phyloP scores from a whole-genome alignment of 2,329 filamentous ascomycete species.

The Malbranchea zuffiana region DNA sequence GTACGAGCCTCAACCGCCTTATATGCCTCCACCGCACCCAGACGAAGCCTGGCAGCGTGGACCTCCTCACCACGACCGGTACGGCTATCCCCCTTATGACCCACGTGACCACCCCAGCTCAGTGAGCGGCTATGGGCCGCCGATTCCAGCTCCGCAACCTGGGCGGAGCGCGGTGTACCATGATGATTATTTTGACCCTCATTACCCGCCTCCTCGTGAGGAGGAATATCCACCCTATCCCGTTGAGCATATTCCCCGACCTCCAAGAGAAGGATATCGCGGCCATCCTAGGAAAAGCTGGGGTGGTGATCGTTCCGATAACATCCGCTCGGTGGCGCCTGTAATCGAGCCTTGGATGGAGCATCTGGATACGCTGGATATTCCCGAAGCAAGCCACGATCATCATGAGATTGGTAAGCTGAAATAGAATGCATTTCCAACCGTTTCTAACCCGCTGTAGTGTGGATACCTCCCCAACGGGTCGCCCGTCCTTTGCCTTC shows the following conservation, averaged over 20 bases:
- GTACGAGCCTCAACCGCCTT: conserved; percentile 17
- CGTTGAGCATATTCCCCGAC: conserved; percentile 6
- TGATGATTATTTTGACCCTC: conserved; percentile 14
- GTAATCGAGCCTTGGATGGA: conserved; percentile 16
- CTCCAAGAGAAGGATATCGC: conserved; percentile 8
- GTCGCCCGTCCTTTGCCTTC: conserved; percentile 21
- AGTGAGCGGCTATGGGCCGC: conserved; percentile 15
- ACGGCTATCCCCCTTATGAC: conserved; percentile 19
- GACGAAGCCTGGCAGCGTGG: conserved; percentile 18
- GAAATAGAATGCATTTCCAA: conserved; percentile 3
- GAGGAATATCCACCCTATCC: conserved; percentile 10
- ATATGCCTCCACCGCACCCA: conserved; percentile 14
- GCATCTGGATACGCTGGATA: conserved; percentile 12
- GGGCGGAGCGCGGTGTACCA: conserved; percentile 8
- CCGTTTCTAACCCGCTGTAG: conserved; percentile 15
- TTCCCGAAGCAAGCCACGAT: conserved; percentile 8
- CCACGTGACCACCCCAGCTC: conserved; percentile 16
- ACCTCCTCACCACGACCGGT: conserved; percentile 14
- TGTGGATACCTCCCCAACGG: conserved; percentile 16
- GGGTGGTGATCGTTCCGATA: conserved; percentile 8
- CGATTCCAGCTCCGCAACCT: conserved; percentile 13
- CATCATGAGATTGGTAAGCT: conserved; percentile 15
- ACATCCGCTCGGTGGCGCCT: conserved; percentile 9
- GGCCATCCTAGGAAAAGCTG: conserved; percentile 8
- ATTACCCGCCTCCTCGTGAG: not conserved